Base-by-base conservation (phyloP, 768 basidiomycete species). In the Tricholoma flavovirens region DNA sequence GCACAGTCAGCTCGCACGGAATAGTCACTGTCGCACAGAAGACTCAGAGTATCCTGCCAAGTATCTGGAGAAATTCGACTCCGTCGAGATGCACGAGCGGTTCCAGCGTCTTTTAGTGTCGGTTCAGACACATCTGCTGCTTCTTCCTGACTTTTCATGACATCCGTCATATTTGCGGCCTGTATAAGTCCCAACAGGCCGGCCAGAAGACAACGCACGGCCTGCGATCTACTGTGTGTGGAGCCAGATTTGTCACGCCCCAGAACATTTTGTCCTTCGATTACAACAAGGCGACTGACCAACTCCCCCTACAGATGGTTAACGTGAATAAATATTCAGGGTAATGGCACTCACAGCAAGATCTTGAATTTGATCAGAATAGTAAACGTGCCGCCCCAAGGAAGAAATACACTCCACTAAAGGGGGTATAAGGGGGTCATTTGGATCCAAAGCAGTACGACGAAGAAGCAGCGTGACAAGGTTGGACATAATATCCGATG, bases 341-440 rank as follows among this genome's bases (percentile, higher is more conserved):
- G 46, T 35, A 19, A 42, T 5, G 67, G 14, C 35, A 55, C 79
- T 67, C 48, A 81, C 79, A 1, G 91, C 84, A 43, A 97, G 83
- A 66, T 97, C 95, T 65, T 93, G 91, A 50, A 94, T 92, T 71
- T 98, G 95, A 69, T 97, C 95, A 36, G 92, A 88, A 66, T 98
- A 98, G 74, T 97, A 95, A 53, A 96, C 85, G 65, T 96, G 93
- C 10, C 88, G 84, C 33, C 93, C 93, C 10, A 98, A 76, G 0
- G 93, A 90, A 2, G 88, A 77, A 42, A 95, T 87, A 64, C 88
- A 88, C 54, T 84, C 77, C 7, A 94, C 87, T 51, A 94, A 67
- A 7, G 79, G 69, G 0, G 83, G 78, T 10, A 98, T 73, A 9
- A 93, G 74, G 6, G 76, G 57, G 62, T 95, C 93, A 10, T 81